phyloP scores from a whole-genome alignment of 2,329 filamentous ascomycete genomes.

The Beauveria bassiana region DNA sequence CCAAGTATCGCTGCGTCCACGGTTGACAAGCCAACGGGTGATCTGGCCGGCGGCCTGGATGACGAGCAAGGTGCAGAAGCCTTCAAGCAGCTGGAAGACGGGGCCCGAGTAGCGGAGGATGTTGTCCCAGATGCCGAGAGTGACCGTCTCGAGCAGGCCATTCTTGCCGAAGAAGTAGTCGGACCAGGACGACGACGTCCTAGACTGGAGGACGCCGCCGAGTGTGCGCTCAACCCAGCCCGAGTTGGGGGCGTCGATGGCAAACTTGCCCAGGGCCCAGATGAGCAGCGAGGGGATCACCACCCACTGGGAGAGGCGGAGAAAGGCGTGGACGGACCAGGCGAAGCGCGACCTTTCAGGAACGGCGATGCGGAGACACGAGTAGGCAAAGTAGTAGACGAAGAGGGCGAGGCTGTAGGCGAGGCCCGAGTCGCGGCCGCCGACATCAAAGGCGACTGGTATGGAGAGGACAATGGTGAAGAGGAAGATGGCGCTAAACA shows the following conservation, averaged over 20 bases:
- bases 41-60: constrained; percentile 94
- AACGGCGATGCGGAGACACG: constrained; percentile 68
- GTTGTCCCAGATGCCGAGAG: constrained; percentile 84
- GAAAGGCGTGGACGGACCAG: constrained; percentile 58
- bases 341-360: constrained; percentile 71
- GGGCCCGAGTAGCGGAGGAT: constrained; percentile 84
- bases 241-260: constrained; percentile 70
- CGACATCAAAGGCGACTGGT: constrained; percentile 95
- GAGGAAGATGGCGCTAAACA: constrained; percentile 79
- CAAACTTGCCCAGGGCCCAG: constrained; percentile 93
- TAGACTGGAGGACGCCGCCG: constrained; percentile 53
- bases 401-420: constrained; percentile 88
- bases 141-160: constrained; percentile 70
- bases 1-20: constrained; percentile 90
- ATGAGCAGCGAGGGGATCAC: constrained; percentile 81
- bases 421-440: constrained; percentile 85
- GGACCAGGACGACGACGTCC: constrained; percentile 54
- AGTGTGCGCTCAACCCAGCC: constrained; percentile 81
- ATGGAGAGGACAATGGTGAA: constrained; percentile 91
- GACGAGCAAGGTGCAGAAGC: constrained; percentile 91
- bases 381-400: constrained; percentile 85
- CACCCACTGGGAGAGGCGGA: constrained; percentile 77
- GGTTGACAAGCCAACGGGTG: constrained; percentile 88
- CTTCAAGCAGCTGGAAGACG: constrained; percentile 88
- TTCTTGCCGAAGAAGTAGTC: constrained; percentile 87